Evolutionary conservation across 257 asterid species (phyloP), one percentile per base, ranked within the genome.

Genomic region (Rauvolfia tetraphylla): DNA sequence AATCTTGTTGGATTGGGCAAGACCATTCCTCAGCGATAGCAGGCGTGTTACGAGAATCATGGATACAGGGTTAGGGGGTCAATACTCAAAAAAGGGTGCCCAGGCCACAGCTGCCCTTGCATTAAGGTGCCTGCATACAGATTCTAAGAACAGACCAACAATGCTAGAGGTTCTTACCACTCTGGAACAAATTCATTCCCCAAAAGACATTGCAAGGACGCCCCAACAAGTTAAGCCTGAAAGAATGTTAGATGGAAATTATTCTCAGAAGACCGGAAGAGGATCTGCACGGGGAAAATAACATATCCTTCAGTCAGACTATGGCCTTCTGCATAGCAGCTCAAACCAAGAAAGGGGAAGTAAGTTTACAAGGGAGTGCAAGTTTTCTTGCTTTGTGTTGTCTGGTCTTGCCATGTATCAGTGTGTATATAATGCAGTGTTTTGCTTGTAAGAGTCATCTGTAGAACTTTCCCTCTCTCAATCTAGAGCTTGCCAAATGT

Each of bases 61-160:
- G 95, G 97, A 91, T 83, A 81, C 88, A 4, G 82, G 90, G 59
- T 79, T 91, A 69, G 89, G 93, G 14, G 97, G 93, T 34, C 88
- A 85, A 76, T 91, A 91, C 80, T 76, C 88, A 0, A 89, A 83
- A 66, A 89, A 83, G 83, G 86, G 80, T 2, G 97, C 90, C 4
- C 90, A 88, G 68, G 82, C 87, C 73, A 81, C 86, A 14, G 89
- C 93, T 6, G 76, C 86, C 54, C 83, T 89, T 20, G 90, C 88
- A 5, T 71, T 89, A 31, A 71, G 75, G 68, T 89, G 97, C 69
- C 90, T 91, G 18, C 67, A 76, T 34, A 20, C 27, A 2, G 95
- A 89, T 72, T 84, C 90, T 12, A 88, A 59, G 68, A 56, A 53
- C 49, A 76, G 93, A 79, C 96, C 93, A 14, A n/a, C 79, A 1